These are phyloP conservation scores for Colletotrichum tropicicola DNA, from an alignment of 2,329 filamentous ascomycete genomes.

Conservation along the genomic window DNA sequence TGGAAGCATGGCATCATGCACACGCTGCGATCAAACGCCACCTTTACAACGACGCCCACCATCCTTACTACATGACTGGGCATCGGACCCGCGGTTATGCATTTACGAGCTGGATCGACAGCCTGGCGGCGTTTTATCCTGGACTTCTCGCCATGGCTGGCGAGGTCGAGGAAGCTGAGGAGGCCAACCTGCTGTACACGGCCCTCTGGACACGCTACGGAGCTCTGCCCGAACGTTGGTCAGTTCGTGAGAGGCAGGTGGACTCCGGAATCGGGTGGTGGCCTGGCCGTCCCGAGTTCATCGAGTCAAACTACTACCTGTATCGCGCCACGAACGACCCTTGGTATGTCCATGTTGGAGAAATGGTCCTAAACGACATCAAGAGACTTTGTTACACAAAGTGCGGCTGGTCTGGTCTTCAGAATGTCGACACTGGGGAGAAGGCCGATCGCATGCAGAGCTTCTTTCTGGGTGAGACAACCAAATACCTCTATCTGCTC, in stretches of 20 bases:
- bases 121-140: constrained; percentile 93
- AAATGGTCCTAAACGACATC: constrained; percentile 94
- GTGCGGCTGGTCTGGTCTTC: constrained; percentile 93
- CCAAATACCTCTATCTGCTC: constrained; percentile 93
- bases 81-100: constrained; percentile 89
- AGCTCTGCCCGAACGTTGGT: constrained; percentile 95
- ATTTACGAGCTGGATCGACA: constrained; percentile 94
- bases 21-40: constrained; percentile 90
- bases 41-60: constrained; percentile 85
- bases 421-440: constrained; percentile 84
- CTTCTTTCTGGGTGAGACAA: constrained; percentile 96
- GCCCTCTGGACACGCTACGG: constrained; percentile 95
- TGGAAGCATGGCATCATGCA: constrained; percentile 84
- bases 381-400: constrained; percentile 86
- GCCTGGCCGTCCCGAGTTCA: constrained; percentile 94
- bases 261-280: constrained; percentile 93
- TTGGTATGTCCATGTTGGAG: constrained; percentile 95
- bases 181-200: constrained; percentile 89
- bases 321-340: constrained; percentile 93
- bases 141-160: constrained; percentile 87
- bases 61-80: constrained; percentile 92
- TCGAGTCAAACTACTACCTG: constrained; percentile 96
- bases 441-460: constrained; percentile 97
- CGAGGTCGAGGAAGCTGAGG: constrained; percentile 88
- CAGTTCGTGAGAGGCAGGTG: constrained; percentile 81